Evolutionary conservation across 1,284 basidiomycete species (phyloP).

Genomic region (Pseudozyma thailandica): DNA sequence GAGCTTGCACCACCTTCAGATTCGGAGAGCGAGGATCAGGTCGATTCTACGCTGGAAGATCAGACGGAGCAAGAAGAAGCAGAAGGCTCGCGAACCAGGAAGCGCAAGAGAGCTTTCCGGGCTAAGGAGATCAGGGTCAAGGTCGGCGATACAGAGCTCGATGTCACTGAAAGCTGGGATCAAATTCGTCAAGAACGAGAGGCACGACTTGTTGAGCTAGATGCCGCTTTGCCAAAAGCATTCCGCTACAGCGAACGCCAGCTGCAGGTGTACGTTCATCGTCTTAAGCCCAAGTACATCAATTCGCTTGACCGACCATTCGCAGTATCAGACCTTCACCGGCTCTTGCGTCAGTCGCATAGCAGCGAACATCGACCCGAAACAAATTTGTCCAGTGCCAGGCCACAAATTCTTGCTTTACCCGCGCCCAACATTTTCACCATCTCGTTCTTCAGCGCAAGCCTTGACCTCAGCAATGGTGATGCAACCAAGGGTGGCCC

Average conservation of each 20-base stretch:
- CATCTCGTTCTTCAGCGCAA: slow-evolving; percentile 37
- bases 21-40: slow-evolving; percentile 12
- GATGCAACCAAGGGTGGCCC: slow-evolving; percentile 6
- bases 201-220: slow-evolving; percentile 14
- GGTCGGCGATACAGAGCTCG: slow-evolving; percentile 4
- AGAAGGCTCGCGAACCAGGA: slow-evolving; percentile 7
- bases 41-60: slow-evolving; percentile 13
- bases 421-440: slow-evolving; percentile 11
- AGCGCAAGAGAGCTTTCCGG: slow-evolving; percentile 6
- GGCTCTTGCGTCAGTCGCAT: slow-evolving; percentile 1
- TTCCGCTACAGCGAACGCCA: slow-evolving; percentile 35
- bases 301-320: slow-evolving; percentile 46
- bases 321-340: slow-evolving; percentile 12
- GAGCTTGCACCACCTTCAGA: slow-evolving; percentile 10
- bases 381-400: not conserved
- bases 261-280: slow-evolving; percentile 30
- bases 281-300: slow-evolving; percentile 35
- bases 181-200: slow-evolving; percentile 28
- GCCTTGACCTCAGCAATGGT: slow-evolving; percentile 14
- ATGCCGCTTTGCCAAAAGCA: slow-evolving; percentile 27
- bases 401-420: not conserved
- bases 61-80: slow-evolving; percentile 7
- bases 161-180: slow-evolving; percentile 15
- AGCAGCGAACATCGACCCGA: not conserved
- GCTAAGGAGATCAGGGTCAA: slow-evolving; percentile 3